A percentile compares a stretch with the other conserved stretches of the same genome.
These are phyloP conservation scores for Pulveroboletus sp. DNA, from an alignment of 768 basidiomycete species.

Conservation along the genomic window DNA sequence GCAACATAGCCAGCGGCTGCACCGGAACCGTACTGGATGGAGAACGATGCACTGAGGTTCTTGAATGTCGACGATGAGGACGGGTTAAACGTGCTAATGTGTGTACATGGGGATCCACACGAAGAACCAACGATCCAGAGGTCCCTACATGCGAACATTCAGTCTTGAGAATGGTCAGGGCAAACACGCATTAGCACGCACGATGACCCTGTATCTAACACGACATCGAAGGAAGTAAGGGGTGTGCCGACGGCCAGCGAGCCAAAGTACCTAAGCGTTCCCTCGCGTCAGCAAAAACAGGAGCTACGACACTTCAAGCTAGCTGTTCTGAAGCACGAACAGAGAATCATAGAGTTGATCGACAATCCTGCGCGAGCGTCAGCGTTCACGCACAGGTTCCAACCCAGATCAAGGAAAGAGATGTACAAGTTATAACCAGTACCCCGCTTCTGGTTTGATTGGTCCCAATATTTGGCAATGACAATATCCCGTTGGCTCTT, in stretches of 20 bases:
- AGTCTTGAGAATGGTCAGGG: background rate
- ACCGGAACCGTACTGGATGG: constrained; percentile 48
- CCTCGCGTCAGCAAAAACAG: background rate
- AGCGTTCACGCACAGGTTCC: background rate
- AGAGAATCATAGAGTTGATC: constrained; percentile 66
- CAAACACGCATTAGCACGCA: constrained; percentile 5
- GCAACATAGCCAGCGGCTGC: constrained; percentile 41
- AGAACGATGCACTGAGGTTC: constrained; percentile 33
- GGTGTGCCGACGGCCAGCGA: constrained; percentile 44
- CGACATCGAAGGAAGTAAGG: constrained; percentile 40
- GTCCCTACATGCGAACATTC: constrained; percentile 33
- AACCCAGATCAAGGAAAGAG: background rate
- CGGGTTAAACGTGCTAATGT: constrained; percentile 30
- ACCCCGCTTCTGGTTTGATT: constrained; percentile 34
- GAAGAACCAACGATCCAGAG: constrained; percentile 44
- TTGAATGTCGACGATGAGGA: constrained; percentile 35
- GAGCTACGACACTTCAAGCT: background rate
- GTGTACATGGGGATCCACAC: constrained; percentile 31
- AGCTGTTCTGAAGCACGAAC: constrained; percentile 30
- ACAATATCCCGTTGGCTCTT: constrained; percentile 40
- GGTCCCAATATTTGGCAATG: constrained; percentile 44
- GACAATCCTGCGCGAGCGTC: constrained; percentile 40
- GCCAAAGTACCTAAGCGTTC: constrained; percentile 32
- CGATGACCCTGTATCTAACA: constrained; percentile 51
- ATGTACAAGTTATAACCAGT: constrained; percentile 51